Base-by-base conservation (phyloP, 495 filamentous ascomycete species). In the Neurospora intermedia region DNA sequence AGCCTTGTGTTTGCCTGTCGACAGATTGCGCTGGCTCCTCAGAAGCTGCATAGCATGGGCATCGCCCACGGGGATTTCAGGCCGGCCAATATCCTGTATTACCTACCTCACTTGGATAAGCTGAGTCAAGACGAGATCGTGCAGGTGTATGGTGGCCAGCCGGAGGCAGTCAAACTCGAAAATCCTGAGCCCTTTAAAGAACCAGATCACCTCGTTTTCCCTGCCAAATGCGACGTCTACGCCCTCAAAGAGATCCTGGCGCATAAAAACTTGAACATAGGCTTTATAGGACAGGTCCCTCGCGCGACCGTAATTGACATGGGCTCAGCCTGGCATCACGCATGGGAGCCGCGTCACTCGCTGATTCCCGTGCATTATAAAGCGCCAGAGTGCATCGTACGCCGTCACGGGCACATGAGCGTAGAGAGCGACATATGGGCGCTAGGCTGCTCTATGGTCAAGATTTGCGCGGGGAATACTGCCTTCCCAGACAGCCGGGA, bases 61-160 rank as follows among this genome's bases (percentile, higher is more conserved):
- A 70, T 73, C 16, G 20, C n/a, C 39, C 72, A 73, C 38, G 72
- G 72, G 4, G 72, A 73, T 20, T 73, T 73, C 10, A 9, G 72
- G 15, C 41, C 59, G n/a, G 38, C 59, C 0, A 73, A 73, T 38
- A 73, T 73, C 40, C 54, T 73, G 13, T 62, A 35, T 18, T 16
- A 35, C 13, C 2, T 62, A 9, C 54, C 54, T 9, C 54, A 62
- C 54, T 5, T 62, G 27, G 27, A 62, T 35, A 35, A 35, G 2
- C 54, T 62, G 9, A 18, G 54, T 18, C 6, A 62, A 4, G 27
- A 35, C 27, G 54, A 62, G 7, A 62, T 62, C 5, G 1, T 35
- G 27, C 27, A 31, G 13, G 54, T 62, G 13, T 62, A 62, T 8
- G 54, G 54, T 3, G 54, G 54, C 0, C 54, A 35, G 15, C 54